A percentile compares a stretch with the other conserved stretches of the same genome.
Conservation (phyloP, 164 flowering plant species). For the Umbilicus rupestris region DNA sequence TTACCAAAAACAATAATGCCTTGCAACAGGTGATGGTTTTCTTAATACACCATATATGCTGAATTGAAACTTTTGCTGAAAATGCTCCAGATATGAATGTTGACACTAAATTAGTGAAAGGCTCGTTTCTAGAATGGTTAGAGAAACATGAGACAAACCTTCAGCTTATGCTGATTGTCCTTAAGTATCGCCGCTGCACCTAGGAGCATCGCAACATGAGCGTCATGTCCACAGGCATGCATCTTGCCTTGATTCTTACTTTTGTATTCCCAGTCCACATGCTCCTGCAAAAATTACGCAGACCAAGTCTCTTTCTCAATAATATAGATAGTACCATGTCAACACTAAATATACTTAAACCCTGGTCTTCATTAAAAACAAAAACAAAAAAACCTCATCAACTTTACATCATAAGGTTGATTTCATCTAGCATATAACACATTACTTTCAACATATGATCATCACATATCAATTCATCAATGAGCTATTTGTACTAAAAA, state of each 20-base stretch:
- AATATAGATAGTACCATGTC: background rate
- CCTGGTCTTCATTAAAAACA: too few species aligned
- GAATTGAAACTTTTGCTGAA: background rate
- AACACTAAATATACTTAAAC: too few species aligned
- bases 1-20: background rate
- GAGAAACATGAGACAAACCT: constrained; percentile 13
- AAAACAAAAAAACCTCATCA: too few species aligned
- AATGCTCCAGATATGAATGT: background rate
- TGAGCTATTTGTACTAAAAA: background rate
- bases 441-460: background rate
- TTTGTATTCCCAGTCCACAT: constrained; percentile 39
- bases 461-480: background rate
- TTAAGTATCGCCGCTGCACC: constrained; percentile 39
- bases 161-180: constrained; percentile 15
- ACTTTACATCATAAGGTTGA: too few species aligned
- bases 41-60: too few species aligned
- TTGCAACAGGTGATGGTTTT: background rate
- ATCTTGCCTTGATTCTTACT: constrained; percentile 36
- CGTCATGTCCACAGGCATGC: constrained; percentile 48
- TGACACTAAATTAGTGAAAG: background rate
- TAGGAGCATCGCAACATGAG: constrained; percentile 41
- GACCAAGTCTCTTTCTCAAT: too few species aligned
- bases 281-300: constrained; percentile 21
- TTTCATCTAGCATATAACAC: background rate
- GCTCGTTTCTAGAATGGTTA: background rate